These are phyloP conservation scores for Marasmius fiardii DNA, from an alignment of 1,284 basidiomycete species.

Conservation along the genomic window DNA sequence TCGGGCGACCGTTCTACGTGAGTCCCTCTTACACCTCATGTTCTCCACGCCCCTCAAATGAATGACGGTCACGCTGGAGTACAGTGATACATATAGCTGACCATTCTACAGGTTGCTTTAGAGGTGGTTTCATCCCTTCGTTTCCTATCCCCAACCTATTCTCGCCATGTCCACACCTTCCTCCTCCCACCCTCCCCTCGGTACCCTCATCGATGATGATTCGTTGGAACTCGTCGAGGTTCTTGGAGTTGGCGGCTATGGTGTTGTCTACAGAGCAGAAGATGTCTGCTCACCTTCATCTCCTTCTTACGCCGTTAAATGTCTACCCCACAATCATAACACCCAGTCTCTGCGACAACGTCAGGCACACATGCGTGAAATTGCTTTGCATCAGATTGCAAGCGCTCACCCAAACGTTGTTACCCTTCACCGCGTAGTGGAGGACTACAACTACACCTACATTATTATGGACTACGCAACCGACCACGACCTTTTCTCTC, in stretches of 20 bases:
- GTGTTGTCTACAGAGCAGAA: constrained; percentile 91
- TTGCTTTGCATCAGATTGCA: constrained; percentile 86
- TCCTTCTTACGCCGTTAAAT: constrained; percentile 88
- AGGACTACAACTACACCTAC: constrained; percentile 66
- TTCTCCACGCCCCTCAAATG: constrained; percentile 50
- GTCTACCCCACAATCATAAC: constrained; percentile 59
- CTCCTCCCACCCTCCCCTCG: constrained; percentile 61
- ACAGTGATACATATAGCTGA: constrained; percentile 20
- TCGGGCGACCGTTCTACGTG: constrained; percentile 14
- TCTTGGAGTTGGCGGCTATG: constrained; percentile 93
- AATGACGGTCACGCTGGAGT: constrained; percentile 47
- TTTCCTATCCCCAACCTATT: constrained; percentile 30
- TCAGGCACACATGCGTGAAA: constrained; percentile 73
- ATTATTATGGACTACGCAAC: constrained; percentile 77
- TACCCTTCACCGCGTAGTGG: constrained; percentile 86
- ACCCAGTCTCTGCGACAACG: constrained; percentile 62
- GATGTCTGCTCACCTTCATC: constrained; percentile 52
- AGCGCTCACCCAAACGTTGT: constrained; percentile 86
- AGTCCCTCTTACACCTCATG: constrained; percentile 48
- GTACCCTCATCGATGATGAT: constrained; percentile 78
- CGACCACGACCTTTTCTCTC: constrained; percentile 90
- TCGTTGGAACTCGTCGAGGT: constrained; percentile 86
- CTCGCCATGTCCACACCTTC: constrained; percentile 47
- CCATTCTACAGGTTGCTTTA: background rate
- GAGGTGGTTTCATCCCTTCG: constrained; percentile 9